Base-by-base conservation (phyloP, 2,329 filamentous ascomycete species). In the Phaeosphaeria sp. region DNA sequence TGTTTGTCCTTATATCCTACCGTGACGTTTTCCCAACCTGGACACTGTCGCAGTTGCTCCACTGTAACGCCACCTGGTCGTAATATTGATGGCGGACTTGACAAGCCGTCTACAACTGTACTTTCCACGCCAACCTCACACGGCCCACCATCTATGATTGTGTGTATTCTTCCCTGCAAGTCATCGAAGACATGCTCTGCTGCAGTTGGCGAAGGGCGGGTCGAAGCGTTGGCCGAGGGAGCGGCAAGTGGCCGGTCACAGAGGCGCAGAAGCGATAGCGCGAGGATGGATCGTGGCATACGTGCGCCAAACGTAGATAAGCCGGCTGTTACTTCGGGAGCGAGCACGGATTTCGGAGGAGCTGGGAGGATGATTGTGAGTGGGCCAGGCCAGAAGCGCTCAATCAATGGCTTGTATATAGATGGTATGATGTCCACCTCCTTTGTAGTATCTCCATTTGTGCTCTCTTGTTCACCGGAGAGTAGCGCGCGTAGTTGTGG, bases 51-150 rank as follows among this genome's bases (percentile, higher is more conserved):
- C 55, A 98, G 80, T 73, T 93, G 87, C 51, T 95, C 92, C 45
- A 97, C 84, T 27, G 91, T 90, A 30, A 99, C 83, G 7, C 95
- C 95, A 1, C 95, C 95, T 0, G 95, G 95, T 46, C 95, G 81
- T 33, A 99, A 81, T 33, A 99, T 87, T 2, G 89, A 86, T 0
- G 95, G 95, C 6, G 94, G 93, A 48, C 85, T 79, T 56, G 87
- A 92, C 15, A 98, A 80, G 0, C 95, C 95, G 71, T 98, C 95
- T 0, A 99, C 93, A 1, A 99, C 95, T 0, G 95, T 99, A 74
- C 93, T 97, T 79, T 99, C 95, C 0, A 99, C 93, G 1, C 95
- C 95, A 11, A 99, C 92, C 20, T 85, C 84, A 69, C 93, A 98
- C 0, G 88, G 80, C 0, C 95, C 95, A 2, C 94, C 95, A 66